Evolutionary conservation across 139 green algal species (phyloP).

Genomic region (Coelastrella sp.): DNA sequence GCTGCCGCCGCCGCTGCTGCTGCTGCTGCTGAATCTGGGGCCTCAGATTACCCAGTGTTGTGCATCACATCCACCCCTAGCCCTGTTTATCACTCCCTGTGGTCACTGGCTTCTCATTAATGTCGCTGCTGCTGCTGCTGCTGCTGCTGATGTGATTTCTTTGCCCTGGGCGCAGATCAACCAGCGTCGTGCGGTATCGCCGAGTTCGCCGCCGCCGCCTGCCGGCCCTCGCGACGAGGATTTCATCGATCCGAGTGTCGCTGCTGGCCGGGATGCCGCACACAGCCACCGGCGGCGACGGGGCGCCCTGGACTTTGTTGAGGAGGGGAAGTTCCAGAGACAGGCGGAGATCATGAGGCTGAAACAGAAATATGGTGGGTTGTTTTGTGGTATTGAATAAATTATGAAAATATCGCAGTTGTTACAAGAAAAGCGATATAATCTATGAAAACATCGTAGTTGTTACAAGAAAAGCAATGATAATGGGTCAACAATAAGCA

Average conservation of each 20-base stretch:
- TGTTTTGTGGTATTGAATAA: not conserved
- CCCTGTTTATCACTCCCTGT: too few relatives aligned
- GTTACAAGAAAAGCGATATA: too few relatives aligned
- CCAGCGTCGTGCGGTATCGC: not conserved
- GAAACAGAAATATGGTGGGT: constrained; percentile 35
- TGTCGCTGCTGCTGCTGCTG: too few relatives aligned
- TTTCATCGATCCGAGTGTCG: constrained; percentile 17
- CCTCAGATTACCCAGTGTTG: too few relatives aligned
- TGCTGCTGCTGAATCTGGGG: too few relatives aligned
- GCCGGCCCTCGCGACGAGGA: constrained; percentile 8
- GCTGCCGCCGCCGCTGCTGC: too few relatives aligned
- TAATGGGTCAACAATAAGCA: too few relatives aligned
- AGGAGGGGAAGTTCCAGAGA: constrained; percentile 69
- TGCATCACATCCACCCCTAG: too few relatives aligned
- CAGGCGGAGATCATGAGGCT: constrained; percentile 69
- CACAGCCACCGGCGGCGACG: not conserved
- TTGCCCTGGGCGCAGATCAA: constrained; percentile 35
- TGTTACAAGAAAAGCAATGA: too few relatives aligned
- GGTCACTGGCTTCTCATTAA: too few relatives aligned
- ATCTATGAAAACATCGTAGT: too few relatives aligned
- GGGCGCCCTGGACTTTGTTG: constrained; percentile 37
- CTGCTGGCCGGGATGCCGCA: not conserved
- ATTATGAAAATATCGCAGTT: too few relatives aligned
- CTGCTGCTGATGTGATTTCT: not conserved
- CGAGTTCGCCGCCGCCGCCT: not conserved